phyloP scores from a whole-genome alignment of 1,139 yeast species.

The Trichomonascaceae sp. region DNA sequence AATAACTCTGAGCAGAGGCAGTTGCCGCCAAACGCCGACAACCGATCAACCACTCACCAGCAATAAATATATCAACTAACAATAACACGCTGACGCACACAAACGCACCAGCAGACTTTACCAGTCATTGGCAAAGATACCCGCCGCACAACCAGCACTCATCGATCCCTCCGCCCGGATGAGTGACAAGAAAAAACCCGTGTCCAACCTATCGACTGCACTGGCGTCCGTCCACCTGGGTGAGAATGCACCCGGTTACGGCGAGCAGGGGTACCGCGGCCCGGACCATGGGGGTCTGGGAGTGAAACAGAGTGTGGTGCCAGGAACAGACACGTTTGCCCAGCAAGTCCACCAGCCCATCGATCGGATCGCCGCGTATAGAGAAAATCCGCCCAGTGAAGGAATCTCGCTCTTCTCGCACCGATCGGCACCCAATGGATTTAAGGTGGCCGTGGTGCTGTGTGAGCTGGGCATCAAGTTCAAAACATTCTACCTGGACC shows the following conservation, averaged over 20 bases:
- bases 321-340: too few relatives aligned
- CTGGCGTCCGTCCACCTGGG: conserved; percentile 18
- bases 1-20: too few relatives aligned
- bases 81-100: too few relatives aligned
- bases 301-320: background rate
- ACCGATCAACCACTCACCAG: too few relatives aligned
- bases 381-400: conserved; percentile 64
- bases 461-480: conserved; percentile 72
- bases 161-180: too few relatives aligned
- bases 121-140: too few relatives aligned
- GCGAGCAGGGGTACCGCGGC: conserved; percentile 5
- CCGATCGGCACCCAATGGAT: conserved; percentile 92
- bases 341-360: too few relatives aligned
- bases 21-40: too few relatives aligned
- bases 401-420: conserved; percentile 86
- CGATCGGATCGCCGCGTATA: conserved; percentile 55
- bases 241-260: conserved; percentile 2
- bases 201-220: conserved; percentile 22
- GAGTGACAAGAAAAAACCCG: conserved; percentile 8
- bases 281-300: conserved; percentile 1
- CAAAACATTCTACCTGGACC: conserved; percentile 77
- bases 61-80: too few relatives aligned
- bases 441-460: conserved; percentile 84
- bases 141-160: too few relatives aligned
- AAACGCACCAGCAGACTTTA: too few relatives aligned